Conservation (phyloP, 306 rosid genomes). For the Gillenia trifoliata region DNA sequence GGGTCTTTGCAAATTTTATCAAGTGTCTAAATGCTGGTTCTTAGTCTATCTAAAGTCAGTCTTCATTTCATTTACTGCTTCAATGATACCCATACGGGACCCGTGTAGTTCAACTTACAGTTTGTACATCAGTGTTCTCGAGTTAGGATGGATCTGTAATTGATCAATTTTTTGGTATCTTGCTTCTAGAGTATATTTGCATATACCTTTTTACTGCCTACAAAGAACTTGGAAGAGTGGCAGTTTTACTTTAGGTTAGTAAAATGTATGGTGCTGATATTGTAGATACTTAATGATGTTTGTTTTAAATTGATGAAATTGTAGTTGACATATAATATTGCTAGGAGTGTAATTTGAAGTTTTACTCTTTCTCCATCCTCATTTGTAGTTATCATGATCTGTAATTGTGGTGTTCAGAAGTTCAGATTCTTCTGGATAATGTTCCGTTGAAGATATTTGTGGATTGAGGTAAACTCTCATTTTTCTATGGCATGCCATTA, state of each 20-base stretch:
- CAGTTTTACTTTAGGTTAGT: not conserved
- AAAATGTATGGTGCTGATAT: not conserved
- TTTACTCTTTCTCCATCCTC: not conserved
- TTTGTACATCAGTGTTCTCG: not conserved
- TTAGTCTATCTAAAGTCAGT: not conserved
- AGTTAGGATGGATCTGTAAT: not conserved
- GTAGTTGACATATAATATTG: not conserved
- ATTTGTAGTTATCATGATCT: not conserved
- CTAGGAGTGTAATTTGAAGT: not conserved
- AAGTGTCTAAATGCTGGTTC: not conserved
- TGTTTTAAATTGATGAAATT: not conserved
- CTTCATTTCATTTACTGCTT: not conserved
- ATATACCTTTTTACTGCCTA: not conserved
- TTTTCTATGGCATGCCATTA: not conserved
- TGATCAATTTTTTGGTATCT: not conserved
- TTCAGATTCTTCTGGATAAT: constrained; percentile 7
- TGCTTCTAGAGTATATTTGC: not conserved
- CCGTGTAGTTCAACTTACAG: not conserved
- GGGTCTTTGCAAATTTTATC: not conserved
- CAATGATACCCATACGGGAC: not conserved
- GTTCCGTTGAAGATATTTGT: not conserved
- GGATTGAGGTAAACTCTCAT: not conserved
- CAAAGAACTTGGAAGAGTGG: not conserved
- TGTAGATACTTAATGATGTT: not conserved
- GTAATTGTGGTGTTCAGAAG: not conserved